A percentile compares a stretch with the other conserved stretches of the same genome.
phyloP scores from a whole-genome alignment of 2,329 filamentous ascomycete species.

The Stylonectria norvegica region DNA sequence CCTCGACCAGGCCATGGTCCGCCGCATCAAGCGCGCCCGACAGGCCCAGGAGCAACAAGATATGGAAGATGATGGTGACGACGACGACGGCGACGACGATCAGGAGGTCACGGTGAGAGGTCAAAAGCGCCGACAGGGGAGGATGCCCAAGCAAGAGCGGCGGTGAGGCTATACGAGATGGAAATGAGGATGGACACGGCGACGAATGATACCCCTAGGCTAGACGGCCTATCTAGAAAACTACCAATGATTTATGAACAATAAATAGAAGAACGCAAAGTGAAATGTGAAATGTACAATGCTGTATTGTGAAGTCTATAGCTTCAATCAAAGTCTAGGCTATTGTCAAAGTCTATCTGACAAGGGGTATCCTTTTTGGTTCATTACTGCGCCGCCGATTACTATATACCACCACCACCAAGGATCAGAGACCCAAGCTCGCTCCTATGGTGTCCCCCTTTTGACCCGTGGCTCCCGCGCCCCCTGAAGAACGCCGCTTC shows the following conservation, averaged over 20 bases:
- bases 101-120: conserved; percentile 24
- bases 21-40: conserved; percentile 55
- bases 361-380: conserved; percentile 6
- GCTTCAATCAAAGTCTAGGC: conserved; percentile 1
- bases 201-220: conserved; percentile 9
- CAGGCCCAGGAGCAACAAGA: conserved; percentile 41
- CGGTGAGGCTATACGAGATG: too few relatives aligned
- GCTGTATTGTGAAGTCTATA: too few relatives aligned
- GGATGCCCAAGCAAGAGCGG: too few relatives aligned
- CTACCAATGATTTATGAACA: too few relatives aligned
- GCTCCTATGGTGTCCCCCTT: too few relatives aligned
- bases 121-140: conserved; percentile 18
- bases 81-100: conserved; percentile 20
- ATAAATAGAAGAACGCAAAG: too few relatives aligned
- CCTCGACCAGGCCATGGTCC: conserved; percentile 53
- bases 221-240: too few relatives aligned
- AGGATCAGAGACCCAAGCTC: background rate
- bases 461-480: too few relatives aligned
- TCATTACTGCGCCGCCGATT: conserved; percentile 2
- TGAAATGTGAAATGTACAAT: too few relatives aligned
- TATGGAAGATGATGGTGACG: conserved; percentile 36
- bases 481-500: too few relatives aligned
- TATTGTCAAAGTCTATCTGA: conserved; percentile 9
- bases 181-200: too few relatives aligned
- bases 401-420: background rate